Conservation (phyloP, 2,329 filamentous ascomycete species). For the Beauveria caledonica region DNA sequence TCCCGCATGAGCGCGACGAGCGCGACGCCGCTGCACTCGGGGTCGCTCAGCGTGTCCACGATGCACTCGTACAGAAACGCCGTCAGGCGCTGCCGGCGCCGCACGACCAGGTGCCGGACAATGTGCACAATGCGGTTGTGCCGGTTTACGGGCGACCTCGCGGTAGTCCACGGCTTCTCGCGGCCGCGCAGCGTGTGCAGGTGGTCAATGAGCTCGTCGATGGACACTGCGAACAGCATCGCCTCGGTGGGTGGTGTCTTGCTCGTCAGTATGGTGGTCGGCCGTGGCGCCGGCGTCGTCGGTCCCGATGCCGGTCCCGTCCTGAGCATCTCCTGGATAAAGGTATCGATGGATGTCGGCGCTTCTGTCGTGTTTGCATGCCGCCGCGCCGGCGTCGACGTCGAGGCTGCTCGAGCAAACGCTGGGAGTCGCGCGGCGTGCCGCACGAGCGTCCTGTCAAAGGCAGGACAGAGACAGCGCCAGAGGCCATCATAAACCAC, state of each 20-base stretch:
- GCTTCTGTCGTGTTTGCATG: neutral
- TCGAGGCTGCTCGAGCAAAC: slow-evolving; percentile 13
- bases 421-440: slow-evolving; percentile 24
- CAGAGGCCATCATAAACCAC: slow-evolving; percentile 50
- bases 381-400: neutral
- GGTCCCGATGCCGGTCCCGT: neutral
- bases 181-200: slow-evolving; percentile 21
- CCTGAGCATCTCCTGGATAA: slow-evolving; percentile 33
- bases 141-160: slow-evolving; percentile 15
- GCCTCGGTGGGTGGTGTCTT: slow-evolving; percentile 15
- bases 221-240: slow-evolving; percentile 13
- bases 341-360: slow-evolving; percentile 21
- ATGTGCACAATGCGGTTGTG: slow-evolving; percentile 30
- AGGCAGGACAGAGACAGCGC: slow-evolving; percentile 53
- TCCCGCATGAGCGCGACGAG: slow-evolving; percentile 61
- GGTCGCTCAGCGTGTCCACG: slow-evolving; percentile 61
- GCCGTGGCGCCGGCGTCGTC: neutral
- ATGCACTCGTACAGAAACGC: slow-evolving; percentile 63
- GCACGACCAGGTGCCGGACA: slow-evolving; percentile 50
- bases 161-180: slow-evolving; percentile 14
- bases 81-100: slow-evolving; percentile 47
- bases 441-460: slow-evolving; percentile 28
- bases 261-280: neutral
- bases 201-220: slow-evolving; percentile 21
- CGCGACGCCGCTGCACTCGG: slow-evolving; percentile 57